phyloP scores from a whole-genome alignment of 192 early-diverging fungal genomes.

The Gaertneriomyces semiglobifer region DNA sequence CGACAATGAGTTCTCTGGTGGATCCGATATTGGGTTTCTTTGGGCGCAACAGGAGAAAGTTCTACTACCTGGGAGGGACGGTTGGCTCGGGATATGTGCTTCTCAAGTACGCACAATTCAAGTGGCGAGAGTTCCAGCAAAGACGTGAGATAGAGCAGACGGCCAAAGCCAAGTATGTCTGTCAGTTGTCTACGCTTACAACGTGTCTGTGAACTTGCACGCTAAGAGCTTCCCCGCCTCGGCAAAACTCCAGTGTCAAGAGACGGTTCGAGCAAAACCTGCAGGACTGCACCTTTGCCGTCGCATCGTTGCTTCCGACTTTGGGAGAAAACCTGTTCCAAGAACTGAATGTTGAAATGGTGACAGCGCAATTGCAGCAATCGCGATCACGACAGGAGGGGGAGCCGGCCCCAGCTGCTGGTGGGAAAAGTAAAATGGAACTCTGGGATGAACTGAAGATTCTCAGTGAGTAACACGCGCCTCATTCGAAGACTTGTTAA shows the following conservation, averaged over 20 bases:
- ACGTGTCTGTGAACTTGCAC: no score
- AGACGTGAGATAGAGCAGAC: slow-evolving; percentile 61
- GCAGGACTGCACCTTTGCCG: slow-evolving; percentile 82
- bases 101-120: slow-evolving; percentile 64
- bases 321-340: slow-evolving; percentile 74
- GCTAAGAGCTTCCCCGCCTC: no score
- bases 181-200: no score
- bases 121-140: slow-evolving; percentile 71
- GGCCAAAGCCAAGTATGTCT: slow-evolving; percentile 71
- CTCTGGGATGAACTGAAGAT: slow-evolving; percentile 91
- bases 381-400: slow-evolving; percentile 17
- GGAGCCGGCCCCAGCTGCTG: neutral
- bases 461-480: slow-evolving; percentile 50
- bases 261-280: slow-evolving; percentile 93
- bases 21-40: slow-evolving; percentile 18
- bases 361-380: slow-evolving; percentile 64
- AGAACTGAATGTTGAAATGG: slow-evolving; percentile 74
- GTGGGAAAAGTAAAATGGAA: slow-evolving; percentile 42
- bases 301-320: slow-evolving; percentile 77
- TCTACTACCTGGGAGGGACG: slow-evolving; percentile 29
- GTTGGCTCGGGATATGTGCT: slow-evolving; percentile 34
- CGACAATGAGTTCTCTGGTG: slow-evolving; percentile 16
- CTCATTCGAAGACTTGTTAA: neutral
- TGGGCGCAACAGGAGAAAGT: slow-evolving; percentile 21
- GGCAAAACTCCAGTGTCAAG: slow-evolving; percentile 56